phyloP scores from a whole-genome alignment of 2,329 filamentous ascomycete species.

The Aspergillus tamarii region DNA sequence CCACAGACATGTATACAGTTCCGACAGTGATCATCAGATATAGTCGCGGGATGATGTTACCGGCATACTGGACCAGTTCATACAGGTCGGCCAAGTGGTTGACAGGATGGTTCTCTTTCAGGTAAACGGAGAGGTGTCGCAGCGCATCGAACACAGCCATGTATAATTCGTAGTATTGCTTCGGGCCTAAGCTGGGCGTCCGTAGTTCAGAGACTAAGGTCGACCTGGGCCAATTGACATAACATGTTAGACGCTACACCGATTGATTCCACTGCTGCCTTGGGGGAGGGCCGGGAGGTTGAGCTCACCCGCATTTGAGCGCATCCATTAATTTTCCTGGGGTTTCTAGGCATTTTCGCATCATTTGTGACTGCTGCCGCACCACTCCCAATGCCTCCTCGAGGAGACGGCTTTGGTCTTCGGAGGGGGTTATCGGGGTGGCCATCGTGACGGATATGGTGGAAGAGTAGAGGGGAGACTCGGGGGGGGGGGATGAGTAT shows the following conservation, averaged over 20 bases:
- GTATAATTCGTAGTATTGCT: slow-evolving; percentile 99
- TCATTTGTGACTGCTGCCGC: slow-evolving; percentile 92
- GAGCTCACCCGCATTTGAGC: slow-evolving; percentile 92
- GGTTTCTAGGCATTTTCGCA: slow-evolving; percentile 97
- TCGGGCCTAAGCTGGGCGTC: slow-evolving; percentile 94
- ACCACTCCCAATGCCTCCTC: slow-evolving; percentile 97
- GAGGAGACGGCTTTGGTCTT: slow-evolving; percentile 87
- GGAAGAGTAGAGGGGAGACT: slow-evolving; percentile 23
- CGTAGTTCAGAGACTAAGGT: slow-evolving; percentile 98
- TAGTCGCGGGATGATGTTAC: slow-evolving; percentile 92
- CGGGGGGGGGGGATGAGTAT: slow-evolving; percentile 17
- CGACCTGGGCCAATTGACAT: slow-evolving; percentile 64
- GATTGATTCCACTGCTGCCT: slow-evolving; percentile 30
- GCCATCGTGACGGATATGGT: slow-evolving; percentile 47
- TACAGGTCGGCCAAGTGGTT: slow-evolving; percentile 98
- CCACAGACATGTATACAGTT: slow-evolving; percentile 98
- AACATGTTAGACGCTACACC: slow-evolving; percentile 7
- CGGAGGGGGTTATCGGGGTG: slow-evolving; percentile 63
- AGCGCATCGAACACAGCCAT: slow-evolving; percentile 99
- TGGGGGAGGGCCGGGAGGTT: slow-evolving; percentile 16
- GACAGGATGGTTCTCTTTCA: slow-evolving; percentile 94
- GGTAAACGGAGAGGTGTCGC: slow-evolving; percentile 92
- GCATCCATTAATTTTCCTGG: slow-evolving; percentile 99
- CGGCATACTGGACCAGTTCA: slow-evolving; percentile 96
- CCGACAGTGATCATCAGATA: slow-evolving; percentile 99